A percentile compares a stretch with the other conserved stretches of the same genome.
Evolutionary conservation across 139 green algal species (phyloP).

Genomic region (Desmodesmus armatus): DNA sequence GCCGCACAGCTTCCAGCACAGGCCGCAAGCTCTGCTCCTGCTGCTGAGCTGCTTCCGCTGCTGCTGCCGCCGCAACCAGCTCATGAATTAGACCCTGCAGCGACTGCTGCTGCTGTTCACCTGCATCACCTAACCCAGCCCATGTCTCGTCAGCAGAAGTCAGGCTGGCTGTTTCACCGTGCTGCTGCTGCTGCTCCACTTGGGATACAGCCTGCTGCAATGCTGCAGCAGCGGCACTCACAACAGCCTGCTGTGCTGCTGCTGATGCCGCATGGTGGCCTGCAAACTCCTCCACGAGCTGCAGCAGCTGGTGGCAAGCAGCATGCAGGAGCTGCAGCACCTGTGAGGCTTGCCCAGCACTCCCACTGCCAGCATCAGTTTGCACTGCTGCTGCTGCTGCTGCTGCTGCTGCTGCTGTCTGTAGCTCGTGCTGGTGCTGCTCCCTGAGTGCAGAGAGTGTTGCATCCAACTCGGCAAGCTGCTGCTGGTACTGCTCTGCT

Average conservation of each 20-base stretch:
- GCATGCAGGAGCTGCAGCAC: not conserved
- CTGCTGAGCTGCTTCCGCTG: not conserved
- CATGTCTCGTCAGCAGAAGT: not conserved
- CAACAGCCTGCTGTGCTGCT: not conserved
- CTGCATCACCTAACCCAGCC: not conserved
- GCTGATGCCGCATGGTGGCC: too few species aligned
- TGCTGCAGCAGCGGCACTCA: not conserved
- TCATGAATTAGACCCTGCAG: not conserved
- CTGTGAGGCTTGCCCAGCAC: not conserved
- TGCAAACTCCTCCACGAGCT: not conserved
- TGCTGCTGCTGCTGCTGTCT: not conserved
- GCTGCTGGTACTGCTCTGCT: not conserved
- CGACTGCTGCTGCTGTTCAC: not conserved
- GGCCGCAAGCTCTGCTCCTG: not conserved
- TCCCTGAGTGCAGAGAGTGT: too few species aligned
- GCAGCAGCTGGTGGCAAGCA: not conserved
- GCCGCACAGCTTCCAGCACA: too few species aligned
- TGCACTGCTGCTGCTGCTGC: not conserved
- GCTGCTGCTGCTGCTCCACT: slow-evolving; percentile 7
- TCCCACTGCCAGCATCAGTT: not conserved
- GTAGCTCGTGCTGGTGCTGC: too few species aligned
- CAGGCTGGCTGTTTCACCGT: not conserved
- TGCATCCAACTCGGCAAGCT: not conserved
- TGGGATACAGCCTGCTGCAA: not conserved
- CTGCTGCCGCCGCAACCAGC: not conserved